Percentiles rank a stretch among this genome's conserved stretches.
Evolutionary conservation across 331 rosid species (phyloP).

Genomic region (Prunus yedoensis): DNA sequence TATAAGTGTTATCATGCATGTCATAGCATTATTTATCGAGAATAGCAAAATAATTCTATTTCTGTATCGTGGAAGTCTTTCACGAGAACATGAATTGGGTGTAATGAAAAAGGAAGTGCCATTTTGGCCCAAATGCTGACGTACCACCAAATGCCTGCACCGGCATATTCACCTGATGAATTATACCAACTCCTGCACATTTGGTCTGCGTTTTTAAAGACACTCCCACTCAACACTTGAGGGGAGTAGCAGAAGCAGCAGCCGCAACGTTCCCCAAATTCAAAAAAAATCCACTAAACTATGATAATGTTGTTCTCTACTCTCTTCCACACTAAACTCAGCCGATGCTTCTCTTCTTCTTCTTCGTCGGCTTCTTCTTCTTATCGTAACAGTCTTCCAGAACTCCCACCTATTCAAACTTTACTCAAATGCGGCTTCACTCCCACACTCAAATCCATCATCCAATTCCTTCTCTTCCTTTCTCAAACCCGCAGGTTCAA

Average conservation of each 20-base stretch:
- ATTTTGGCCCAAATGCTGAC: too few relatives aligned
- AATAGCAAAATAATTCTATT: too few relatives aligned
- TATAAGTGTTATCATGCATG: accelerated
- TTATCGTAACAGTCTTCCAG: background rate
- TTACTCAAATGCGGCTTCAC: slow-evolving; percentile 60
- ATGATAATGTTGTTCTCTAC: background rate
- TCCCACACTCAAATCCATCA: slow-evolving; percentile 60
- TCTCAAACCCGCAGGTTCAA: slow-evolving; percentile 45
- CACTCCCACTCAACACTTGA: background rate
- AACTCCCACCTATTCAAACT: slow-evolving; percentile 42
- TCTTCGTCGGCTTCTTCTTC: slow-evolving; percentile 11
- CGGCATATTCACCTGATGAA: background rate
- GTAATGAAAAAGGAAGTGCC: too few relatives aligned
- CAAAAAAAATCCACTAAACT: background rate
- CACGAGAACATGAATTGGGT: too few relatives aligned
- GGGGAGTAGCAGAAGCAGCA: background rate
- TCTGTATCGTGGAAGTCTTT: too few relatives aligned
- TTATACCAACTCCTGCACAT: background rate
- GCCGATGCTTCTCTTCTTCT: slow-evolving; percentile 11
- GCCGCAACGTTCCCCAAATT: slow-evolving; percentile 3
- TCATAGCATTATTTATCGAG: accelerated
- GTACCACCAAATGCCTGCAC: too few relatives aligned
- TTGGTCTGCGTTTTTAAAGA: background rate
- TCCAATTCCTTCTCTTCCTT: slow-evolving; percentile 55
- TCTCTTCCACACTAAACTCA: slow-evolving; percentile 5